Percentiles rank a stretch among this genome's conserved stretches.
Evolutionary conservation across 148 eudicot species (phyloP).

Genomic region (Vaccinium macrocarpon): DNA sequence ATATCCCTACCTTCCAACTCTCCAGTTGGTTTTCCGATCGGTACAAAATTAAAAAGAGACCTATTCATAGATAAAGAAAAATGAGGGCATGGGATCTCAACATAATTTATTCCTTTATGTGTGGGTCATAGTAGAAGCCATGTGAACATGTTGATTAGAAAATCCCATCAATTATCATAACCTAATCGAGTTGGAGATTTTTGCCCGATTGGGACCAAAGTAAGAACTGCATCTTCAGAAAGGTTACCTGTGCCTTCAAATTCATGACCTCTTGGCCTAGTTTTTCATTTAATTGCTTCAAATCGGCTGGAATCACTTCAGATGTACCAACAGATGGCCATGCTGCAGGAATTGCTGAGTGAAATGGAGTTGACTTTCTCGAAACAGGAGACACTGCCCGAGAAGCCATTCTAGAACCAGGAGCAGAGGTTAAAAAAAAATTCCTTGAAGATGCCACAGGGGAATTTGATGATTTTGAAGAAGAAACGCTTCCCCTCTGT

Average conservation of each 20-base stretch:
- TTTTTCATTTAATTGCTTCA: conserved; percentile 39
- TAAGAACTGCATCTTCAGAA: background rate
- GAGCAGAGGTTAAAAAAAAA: conserved; percentile 53
- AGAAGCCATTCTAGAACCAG: conserved; percentile 63
- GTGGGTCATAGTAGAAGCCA: conserved; percentile 14
- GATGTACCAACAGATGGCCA: conserved; percentile 31
- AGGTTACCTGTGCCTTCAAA: conserved; percentile 68
- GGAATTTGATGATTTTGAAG: conserved; percentile 37
- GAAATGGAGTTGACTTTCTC: conserved; percentile 34
- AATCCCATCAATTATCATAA: background rate
- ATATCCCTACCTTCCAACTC: background rate
- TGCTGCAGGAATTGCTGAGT: conserved; percentile 31
- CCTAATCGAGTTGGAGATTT: background rate
- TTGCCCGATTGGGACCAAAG: background rate
- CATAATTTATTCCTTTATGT: background rate
- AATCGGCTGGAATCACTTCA: conserved; percentile 34
- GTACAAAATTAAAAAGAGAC: background rate
- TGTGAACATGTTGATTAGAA: background rate
- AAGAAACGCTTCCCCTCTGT: conserved; percentile 39
- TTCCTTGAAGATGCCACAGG: conserved; percentile 36
- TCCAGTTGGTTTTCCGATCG: background rate
- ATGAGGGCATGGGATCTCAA: background rate
- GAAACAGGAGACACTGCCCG: conserved; percentile 64
- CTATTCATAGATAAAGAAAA: background rate
- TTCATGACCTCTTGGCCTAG: conserved; percentile 49